Conservation (phyloP, 2,329 filamentous ascomycete species). For the Plenodomus tracheiphilus region DNA sequence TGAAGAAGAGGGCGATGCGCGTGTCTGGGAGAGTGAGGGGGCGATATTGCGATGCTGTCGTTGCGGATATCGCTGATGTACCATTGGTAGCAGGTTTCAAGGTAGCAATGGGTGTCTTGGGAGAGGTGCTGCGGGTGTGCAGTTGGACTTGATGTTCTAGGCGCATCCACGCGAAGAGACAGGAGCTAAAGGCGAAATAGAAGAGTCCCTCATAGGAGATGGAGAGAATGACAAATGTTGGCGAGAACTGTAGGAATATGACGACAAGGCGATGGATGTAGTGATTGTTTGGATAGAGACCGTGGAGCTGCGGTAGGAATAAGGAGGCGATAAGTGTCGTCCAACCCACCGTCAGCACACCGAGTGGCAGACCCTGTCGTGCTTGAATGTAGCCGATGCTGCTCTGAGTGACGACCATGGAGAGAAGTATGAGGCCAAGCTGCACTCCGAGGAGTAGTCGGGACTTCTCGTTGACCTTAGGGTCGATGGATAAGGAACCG, state of each 20-base stretch:
- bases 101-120: conserved; percentile 12
- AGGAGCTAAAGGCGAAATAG: conserved; percentile 85
- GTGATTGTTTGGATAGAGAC: conserved; percentile 77
- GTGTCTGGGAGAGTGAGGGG: conserved; percentile 79
- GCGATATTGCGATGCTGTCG: conserved; percentile 54
- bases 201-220: conserved; percentile 98
- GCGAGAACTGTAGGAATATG: conserved; percentile 90
- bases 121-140: conserved; percentile 23
- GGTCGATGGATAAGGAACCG: conserved; percentile 29
- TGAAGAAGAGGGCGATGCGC: conserved; percentile 90
- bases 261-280: conserved; percentile 88
- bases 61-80: conserved; percentile 11
- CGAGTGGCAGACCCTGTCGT: conserved; percentile 79
- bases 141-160: conserved; percentile 78
- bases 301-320: conserved; percentile 78
- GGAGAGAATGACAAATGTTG: conserved; percentile 91
- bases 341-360: conserved; percentile 89
- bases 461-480: conserved; percentile 53
- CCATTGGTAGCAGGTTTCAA: no score
- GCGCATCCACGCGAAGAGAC: conserved; percentile 85
- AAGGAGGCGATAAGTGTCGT: conserved; percentile 74
- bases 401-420: conserved; percentile 84
- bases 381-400: conserved; percentile 84
- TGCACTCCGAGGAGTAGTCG: conserved; percentile 68
- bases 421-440: conserved; percentile 76